A percentile compares a stretch with the other conserved stretches of the same genome.
These are phyloP conservation scores for Exophiala lecanii-corni DNA, from an alignment of 2,329 filamentous ascomycete species.

Conservation along the genomic window DNA sequence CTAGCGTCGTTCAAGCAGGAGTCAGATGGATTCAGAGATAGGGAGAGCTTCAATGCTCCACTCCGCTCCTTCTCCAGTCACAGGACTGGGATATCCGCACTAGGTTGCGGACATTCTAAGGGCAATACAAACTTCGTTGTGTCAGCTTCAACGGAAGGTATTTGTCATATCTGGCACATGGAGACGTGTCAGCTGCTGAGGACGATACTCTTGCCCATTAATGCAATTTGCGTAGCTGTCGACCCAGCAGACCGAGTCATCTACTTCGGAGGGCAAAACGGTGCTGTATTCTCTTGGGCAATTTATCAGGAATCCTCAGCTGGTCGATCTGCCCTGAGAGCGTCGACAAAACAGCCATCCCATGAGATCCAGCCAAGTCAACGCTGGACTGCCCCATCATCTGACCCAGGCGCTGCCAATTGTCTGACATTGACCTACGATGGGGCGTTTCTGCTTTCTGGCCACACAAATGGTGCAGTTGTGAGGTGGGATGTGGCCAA, in stretches of 20 bases:
- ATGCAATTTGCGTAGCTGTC: constrained; percentile 66
- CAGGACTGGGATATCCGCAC: constrained; percentile 46
- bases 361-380: constrained; percentile 39
- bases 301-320: constrained; percentile 47
- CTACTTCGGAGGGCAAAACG: constrained; percentile 75
- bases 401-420: constrained; percentile 61
- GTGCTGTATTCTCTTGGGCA: constrained; percentile 73
- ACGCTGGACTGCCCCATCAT: constrained; percentile 50
- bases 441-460: constrained; percentile 72
- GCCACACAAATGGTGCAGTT: constrained; percentile 74
- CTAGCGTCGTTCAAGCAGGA: constrained; percentile 60
- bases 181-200: constrained; percentile 69
- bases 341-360: constrained; percentile 34
- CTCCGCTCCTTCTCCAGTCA: constrained; percentile 71
- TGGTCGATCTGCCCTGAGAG: neutral
- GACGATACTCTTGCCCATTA: constrained; percentile 73
- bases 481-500: constrained; percentile 74
- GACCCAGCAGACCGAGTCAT: constrained; percentile 81
- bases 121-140: constrained; percentile 76
- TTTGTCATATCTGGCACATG: constrained; percentile 90
- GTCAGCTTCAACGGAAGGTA: constrained; percentile 79
- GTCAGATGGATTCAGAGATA: constrained; percentile 44
- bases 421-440: constrained; percentile 76
- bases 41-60: constrained; percentile 54
- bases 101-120: constrained; percentile 61